These are phyloP conservation scores for Leptomonas pyrrhocoris DNA, from an alignment of 208 protist genomes.

Conservation along the genomic window DNA sequence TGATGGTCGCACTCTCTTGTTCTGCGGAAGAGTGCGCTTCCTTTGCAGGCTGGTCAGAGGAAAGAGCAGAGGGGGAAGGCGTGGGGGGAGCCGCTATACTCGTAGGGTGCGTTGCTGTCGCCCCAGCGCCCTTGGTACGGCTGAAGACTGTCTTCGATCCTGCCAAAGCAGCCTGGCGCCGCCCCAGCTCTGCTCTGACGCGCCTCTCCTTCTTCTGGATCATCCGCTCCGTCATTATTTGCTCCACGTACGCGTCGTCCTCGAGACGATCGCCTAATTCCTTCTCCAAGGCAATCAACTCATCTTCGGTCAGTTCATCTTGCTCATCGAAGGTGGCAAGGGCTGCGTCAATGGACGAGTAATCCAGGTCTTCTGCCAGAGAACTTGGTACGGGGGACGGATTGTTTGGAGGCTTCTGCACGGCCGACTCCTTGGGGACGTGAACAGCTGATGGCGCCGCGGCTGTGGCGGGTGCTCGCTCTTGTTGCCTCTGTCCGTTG, in stretches of 20 bases:
- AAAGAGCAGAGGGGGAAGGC: no score
- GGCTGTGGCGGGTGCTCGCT: background rate
- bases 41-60: background rate
- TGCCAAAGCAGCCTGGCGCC: slow-evolving; percentile 3
- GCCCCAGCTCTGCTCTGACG: slow-evolving; percentile 48
- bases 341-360: slow-evolving; percentile 24
- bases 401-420: no score
- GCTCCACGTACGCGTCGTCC: slow-evolving; percentile 76
- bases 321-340: slow-evolving; percentile 74
- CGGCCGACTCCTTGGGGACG: background rate
- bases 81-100: no score
- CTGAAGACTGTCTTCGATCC: background rate
- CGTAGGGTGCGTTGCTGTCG: background rate
- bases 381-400: background rate
- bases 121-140: background rate
- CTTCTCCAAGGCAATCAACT: slow-evolving; percentile 76
- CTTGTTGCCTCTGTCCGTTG: background rate
- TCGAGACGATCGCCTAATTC: slow-evolving; percentile 72
- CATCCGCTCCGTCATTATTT: slow-evolving; percentile 77
- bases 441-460: background rate
- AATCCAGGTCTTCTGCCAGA: slow-evolving; percentile 7
- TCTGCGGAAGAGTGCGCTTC: background rate
- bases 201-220: slow-evolving; percentile 86
- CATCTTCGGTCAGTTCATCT: slow-evolving; percentile 82
- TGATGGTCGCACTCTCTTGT: no score